Percentiles rank a stretch among this genome's conserved stretches.
phyloP scores from a whole-genome alignment of 2,329 filamentous ascomycete genomes.

The Dothistroma septosporum region DNA sequence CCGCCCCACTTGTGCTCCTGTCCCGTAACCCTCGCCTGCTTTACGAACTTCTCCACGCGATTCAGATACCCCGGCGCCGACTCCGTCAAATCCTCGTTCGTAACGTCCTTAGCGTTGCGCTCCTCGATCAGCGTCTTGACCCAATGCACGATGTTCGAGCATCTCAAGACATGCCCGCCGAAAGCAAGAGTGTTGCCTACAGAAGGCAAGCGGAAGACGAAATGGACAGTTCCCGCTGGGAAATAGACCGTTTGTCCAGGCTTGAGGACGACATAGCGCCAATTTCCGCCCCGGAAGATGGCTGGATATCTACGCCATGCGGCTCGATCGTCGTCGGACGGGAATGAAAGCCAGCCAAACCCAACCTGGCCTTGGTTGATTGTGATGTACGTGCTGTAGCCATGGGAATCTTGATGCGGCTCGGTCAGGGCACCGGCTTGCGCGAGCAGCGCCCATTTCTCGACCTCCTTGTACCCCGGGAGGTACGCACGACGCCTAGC shows the following conservation, averaged over 20 bases:
- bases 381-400: constrained; percentile 35
- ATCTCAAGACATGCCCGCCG: constrained; percentile 33
- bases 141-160: constrained; percentile 40
- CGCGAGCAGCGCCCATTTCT: constrained; percentile 34
- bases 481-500: constrained; percentile 28
- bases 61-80: constrained; percentile 31
- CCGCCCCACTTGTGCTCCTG: constrained; percentile 31
- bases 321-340: constrained; percentile 25
- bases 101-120: constrained; percentile 41
- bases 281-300: constrained; percentile 24
- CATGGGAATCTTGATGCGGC: constrained; percentile 35
- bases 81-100: constrained; percentile 44
- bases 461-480: constrained; percentile 34
- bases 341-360: constrained; percentile 32
- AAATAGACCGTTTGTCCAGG: constrained; percentile 34
- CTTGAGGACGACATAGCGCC: constrained; percentile 31
- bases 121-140: constrained; percentile 45
- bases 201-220: constrained; percentile 32
- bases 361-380: constrained; percentile 31
- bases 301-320: constrained; percentile 23
- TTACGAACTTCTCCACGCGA: constrained; percentile 30
- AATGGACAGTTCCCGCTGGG: constrained; percentile 33
- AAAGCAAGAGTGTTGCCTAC: constrained; percentile 33
- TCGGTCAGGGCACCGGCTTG: constrained; percentile 34
- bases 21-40: constrained; percentile 24